Base-by-base conservation (phyloP, 441 rosid species). In the Biscutella auriculata region DNA sequence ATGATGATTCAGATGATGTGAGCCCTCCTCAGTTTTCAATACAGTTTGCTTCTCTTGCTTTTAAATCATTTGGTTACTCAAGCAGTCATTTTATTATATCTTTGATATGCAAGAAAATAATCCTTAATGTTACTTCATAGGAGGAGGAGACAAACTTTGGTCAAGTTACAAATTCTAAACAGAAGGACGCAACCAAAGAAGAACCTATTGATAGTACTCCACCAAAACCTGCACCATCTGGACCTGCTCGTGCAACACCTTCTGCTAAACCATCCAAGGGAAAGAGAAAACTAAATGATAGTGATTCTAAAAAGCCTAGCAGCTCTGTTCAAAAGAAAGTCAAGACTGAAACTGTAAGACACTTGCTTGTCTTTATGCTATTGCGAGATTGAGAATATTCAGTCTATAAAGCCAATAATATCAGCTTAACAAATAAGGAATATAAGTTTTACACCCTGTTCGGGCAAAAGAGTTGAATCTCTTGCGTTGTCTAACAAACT, bases 1-100 rank as follows among this genome's bases (percentile, higher is more conserved):
- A 88, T 0, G 93, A 92, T 0, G 92, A 76, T 2, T 84, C 83
- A 0, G 95, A 91, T 1, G 93, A 87, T 13, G 96, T 83, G 80
- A 77, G 84, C 63, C 65, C 43, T 57, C 47, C 27, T 46, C 35
- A 15, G 0, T 46, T 5, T 43, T 62, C 11, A 34, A 15, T 33
- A 27, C 29, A 59, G 1, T 6, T 27, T 23, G n/a, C n/a, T n/a
- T 43, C 11, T 32, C 34, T 21, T 39, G 8, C 7, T 36, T 37
- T 21, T n/a, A 35, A 44, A 44, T 6, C 16, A 35, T 25, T 19
- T 6, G 12, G n/a, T 32, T 47, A 0, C 12, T 42, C 39, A 25
- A 39, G 27, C 35, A 21, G 9, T 54, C 47, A 9, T 46, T 34
- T 12, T n/a, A 33, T 41, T 28, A 63, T 17, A 34, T 60, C 17